These are phyloP conservation scores for Trichoderma parareesei DNA, from an alignment of 495 filamentous ascomycete species.

Conservation along the genomic window DNA sequence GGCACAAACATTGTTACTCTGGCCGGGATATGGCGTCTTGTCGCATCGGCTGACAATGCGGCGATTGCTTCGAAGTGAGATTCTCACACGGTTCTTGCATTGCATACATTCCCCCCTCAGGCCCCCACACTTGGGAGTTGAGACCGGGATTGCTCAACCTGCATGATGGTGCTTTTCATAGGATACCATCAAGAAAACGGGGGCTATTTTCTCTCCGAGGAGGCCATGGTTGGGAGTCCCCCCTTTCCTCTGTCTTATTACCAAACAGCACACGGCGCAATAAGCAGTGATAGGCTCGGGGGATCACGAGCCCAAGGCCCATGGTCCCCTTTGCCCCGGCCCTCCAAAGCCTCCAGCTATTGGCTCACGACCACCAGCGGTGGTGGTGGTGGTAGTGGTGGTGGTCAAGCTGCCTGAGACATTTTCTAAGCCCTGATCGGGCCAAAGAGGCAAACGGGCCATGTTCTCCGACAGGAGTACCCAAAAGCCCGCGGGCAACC, in stretches of 20 bases:
- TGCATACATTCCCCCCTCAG: not conserved
- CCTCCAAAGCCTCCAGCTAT: not conserved
- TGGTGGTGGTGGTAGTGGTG: not conserved
- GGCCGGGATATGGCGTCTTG: not conserved
- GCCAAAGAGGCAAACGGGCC: not conserved
- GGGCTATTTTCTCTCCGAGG: not conserved
- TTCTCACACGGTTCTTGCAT: not conserved
- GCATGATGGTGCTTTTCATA: not conserved
- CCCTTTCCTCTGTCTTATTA: not conserved
- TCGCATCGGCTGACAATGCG: not conserved
- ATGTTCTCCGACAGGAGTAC: not conserved
- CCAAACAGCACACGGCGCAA: not conserved
- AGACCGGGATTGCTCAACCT: not conserved
- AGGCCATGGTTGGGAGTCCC: not conserved
- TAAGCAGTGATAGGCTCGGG: not conserved
- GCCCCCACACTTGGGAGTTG: not conserved
- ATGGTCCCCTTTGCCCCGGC: not conserved
- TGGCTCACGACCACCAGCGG: not conserved
- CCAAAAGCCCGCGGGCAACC: not conserved
- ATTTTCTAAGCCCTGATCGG: not conserved
- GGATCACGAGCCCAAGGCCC: not conserved
- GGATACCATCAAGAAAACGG: not conserved
- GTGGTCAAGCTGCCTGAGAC: not conserved
- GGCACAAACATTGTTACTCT: not conserved
- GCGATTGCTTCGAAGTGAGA: not conserved